phyloP scores from a whole-genome alignment of 768 basidiomycete genomes.

The Auriculariales sp. region DNA sequence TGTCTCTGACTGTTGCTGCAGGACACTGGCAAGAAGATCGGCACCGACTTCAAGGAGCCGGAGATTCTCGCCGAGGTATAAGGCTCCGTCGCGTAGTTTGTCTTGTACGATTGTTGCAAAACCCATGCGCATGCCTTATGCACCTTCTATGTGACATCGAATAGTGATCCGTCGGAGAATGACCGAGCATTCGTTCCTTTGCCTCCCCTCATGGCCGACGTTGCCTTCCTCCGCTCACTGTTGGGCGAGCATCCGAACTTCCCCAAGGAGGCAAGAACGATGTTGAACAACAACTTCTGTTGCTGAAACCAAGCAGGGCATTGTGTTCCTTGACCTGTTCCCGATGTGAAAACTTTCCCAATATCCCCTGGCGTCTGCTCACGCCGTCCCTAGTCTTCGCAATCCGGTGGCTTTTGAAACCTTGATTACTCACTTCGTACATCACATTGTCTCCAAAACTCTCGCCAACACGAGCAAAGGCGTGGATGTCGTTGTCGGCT shows the following conservation, averaged over 20 bases:
- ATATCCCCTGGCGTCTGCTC: background rate
- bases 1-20: conserved; percentile 17
- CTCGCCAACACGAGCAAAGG: conserved; percentile 48
- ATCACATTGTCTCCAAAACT: conserved; percentile 73
- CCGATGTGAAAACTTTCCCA: conserved; percentile 25
- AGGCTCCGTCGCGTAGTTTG: conserved; percentile 17
- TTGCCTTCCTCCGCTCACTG: conserved; percentile 49
- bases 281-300: background rate
- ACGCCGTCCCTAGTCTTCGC: conserved; percentile 39
- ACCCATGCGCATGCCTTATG: conserved; percentile 10
- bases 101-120: conserved; percentile 5
- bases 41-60: conserved; percentile 96
- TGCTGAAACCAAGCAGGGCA: conserved; percentile 39
- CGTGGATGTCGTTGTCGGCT: conserved; percentile 84
- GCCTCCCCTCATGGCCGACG: conserved; percentile 46
- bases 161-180: conserved; percentile 6
- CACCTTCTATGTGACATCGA: conserved; percentile 18
- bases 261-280: conserved; percentile 66
- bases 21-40: conserved; percentile 91
- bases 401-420: conserved; percentile 81
- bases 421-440: conserved; percentile 74
- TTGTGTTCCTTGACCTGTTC: conserved; percentile 89
- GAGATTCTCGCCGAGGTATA: conserved; percentile 86
- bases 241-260: conserved; percentile 60
- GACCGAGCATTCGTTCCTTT: conserved; percentile 6